phyloP scores from a whole-genome alignment of 495 filamentous ascomycete species.

The Lophium mytilinum region DNA sequence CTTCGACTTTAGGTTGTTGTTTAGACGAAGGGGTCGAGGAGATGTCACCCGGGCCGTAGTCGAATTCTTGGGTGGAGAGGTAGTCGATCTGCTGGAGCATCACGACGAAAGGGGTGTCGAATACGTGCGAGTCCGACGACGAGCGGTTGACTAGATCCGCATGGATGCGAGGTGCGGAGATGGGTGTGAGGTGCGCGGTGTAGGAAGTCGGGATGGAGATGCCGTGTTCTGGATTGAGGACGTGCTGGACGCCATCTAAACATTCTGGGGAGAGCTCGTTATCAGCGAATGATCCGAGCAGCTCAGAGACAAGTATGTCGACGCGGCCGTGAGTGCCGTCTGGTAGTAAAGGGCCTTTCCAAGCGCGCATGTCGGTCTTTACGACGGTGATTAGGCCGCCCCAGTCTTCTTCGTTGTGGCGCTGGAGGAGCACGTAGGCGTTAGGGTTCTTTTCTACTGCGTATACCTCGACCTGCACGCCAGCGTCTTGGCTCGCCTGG shows the following conservation, averaged over 20 bases:
- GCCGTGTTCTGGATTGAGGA: constrained; percentile 62
- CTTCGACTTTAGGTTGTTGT: constrained; percentile 10
- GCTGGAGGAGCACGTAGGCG: constrained; percentile 82
- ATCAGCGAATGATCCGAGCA: constrained; percentile 69
- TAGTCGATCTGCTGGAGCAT: constrained; percentile 85
- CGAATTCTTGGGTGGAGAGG: constrained; percentile 42
- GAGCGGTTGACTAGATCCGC: constrained; percentile 59
- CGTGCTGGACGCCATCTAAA: constrained; percentile 79
- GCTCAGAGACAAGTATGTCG: constrained; percentile 89
- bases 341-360: constrained; percentile 61
- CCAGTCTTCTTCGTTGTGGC: constrained; percentile 77
- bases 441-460: constrained; percentile 98
- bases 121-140: constrained; percentile 56
- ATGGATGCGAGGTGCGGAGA: constrained; percentile 80
- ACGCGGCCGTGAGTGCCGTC: constrained; percentile 49
- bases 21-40: constrained; percentile 5
- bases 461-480: constrained; percentile 74
- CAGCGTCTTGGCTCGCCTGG: constrained; percentile 64
- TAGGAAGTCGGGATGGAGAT: constrained; percentile 92
- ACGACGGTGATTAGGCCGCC: constrained; percentile 67
- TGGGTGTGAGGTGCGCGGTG: constrained; percentile 81
- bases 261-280: constrained; percentile 56
- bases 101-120: constrained; percentile 84
- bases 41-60: constrained; percentile 20
- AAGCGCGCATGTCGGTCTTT: constrained; percentile 94